Base-by-base conservation (phyloP, 495 filamentous ascomycete species). In the Penicillium cataractarum region DNA sequence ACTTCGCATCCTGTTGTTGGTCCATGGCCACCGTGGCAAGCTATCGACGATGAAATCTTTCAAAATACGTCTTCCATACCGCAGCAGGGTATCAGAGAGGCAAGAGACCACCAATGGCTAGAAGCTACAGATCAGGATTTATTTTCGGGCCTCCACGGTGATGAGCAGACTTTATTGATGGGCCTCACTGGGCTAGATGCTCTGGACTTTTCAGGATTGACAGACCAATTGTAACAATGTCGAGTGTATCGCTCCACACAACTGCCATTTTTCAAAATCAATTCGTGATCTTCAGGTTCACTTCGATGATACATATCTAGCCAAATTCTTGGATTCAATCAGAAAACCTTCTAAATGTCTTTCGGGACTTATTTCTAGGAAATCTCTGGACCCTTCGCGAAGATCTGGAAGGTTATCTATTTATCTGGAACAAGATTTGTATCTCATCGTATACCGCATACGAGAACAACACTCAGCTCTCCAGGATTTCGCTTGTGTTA, bases 121-220 rank as follows among this genome's bases (percentile, higher is more conserved):
- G 33, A 49, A 4, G 22, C 27, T 24, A 15, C n/a, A 10, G 58
- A 56, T 0, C 22, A 53, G 40, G 52, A 60, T 8, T 21, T 60
- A 17, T 51, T 60, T 13, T 53, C 58, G 1, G 61, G 27, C 10
- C 37, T 70, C 10, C 65, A 65, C 17, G 44, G 42, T 19, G 66
- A 69, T 58, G 66, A 71, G 17, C 65, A 62, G 15, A 51, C 68
- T 0, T 65, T 70, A 24, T 51, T 72, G 22, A 68, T 70, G 70
- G 70, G 66, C 1, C 48, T 72, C 26, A 70, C 67, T 31, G 70
- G 70, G 7, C 26, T 72, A 24, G 67, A 67, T 59, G 48, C 66
- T 17, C 40, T 72, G 15, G 61, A 72, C 42, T 65, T 71, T 13
- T 67, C 61, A 3, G 61, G 51, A 6, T n/a, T 69, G 15, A 66